Percentiles rank a stretch among this genome's conserved stretches.
phyloP scores from a whole-genome alignment of 2,329 filamentous ascomycete genomes.

The Macrophomina phaseolina region DNA sequence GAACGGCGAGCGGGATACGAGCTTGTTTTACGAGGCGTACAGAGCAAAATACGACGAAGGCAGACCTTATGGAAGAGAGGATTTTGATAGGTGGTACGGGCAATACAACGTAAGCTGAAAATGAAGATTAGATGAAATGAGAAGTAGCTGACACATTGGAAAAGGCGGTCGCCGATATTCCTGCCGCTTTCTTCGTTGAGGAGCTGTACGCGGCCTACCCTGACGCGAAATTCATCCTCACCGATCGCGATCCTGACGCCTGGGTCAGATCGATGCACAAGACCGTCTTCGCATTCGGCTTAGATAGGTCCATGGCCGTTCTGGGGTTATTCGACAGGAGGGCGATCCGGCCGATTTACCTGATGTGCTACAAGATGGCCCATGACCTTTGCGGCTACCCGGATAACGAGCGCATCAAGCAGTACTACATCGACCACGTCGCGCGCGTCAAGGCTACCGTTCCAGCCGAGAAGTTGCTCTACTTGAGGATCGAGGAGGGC shows the following conservation, averaged over 20 bases:
- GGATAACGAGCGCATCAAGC: neutral
- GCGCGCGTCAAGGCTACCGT: conserved; percentile 31
- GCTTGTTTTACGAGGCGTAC: conserved; percentile 41
- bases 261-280: conserved; percentile 27
- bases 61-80: conserved; percentile 37
- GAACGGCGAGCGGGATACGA: neutral
- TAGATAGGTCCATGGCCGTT: neutral
- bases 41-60: conserved; percentile 40
- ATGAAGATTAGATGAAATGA: neutral
- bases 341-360: neutral
- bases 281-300: conserved; percentile 8
- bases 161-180: conserved; percentile 30
- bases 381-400: neutral
- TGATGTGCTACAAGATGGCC: neutral
- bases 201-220: conserved; percentile 33
- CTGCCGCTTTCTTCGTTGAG: conserved; percentile 29
- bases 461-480: conserved; percentile 36
- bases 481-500: conserved; percentile 34
- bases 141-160: neutral
- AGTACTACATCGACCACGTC: conserved; percentile 29
- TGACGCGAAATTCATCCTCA: conserved; percentile 33
- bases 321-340: neutral
- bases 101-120: conserved; percentile 29
- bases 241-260: conserved; percentile 24
- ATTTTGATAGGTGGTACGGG: conserved; percentile 45